Base-by-base conservation (phyloP, 2,329 filamentous ascomycete species). In the Diaporthe velutina region DNA sequence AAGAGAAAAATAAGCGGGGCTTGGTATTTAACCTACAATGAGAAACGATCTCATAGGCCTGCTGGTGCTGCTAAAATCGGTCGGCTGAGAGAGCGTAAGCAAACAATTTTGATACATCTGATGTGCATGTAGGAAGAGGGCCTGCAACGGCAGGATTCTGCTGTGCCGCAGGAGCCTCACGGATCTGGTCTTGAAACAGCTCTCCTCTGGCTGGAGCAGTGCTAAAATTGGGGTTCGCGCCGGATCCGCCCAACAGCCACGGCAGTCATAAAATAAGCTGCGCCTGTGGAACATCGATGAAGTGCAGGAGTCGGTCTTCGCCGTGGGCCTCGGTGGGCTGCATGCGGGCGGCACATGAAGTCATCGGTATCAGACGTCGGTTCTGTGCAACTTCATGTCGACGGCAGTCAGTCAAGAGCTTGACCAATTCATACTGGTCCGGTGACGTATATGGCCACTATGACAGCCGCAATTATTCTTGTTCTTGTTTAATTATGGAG, bases 231-330 rank as follows among this genome's bases (percentile, higher is more conserved):
- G 64, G 4, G 33, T 13, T 22, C 64, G 33, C n/a, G 15, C 64
- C 54, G 64, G 54, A 68, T 68, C 64, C 48, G 45, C 45, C 64
- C 64, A 68, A 68, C 64, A 22, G n/a, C n/a, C n/a, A 40, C 64
- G n/a, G 33, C 33, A 54, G 48, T 50, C 38, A 12, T 25, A 40
- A 28, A 40, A 54, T 67, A 67, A 38, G 42, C 42, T n/a, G 22
- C 35, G 48, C 64, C 64, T 40, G 48, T 68, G 48, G 33, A 40
- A 68, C 64, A 8, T 38, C 33, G 25, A 54, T 13, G 48, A 54
- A 28, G 64, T 28, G 33, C 33, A 22, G 48, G 48, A 28, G 15
- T 22, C n/a, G 64, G 64, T 22, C 64, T 2, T 19, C 33, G 1
- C n/a, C n/a, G 19, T 38, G 22, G 64, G 64, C 64, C 64, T 25